A percentile compares a stretch with the other conserved stretches of the same genome.
Conservation (phyloP, 2,329 filamentous ascomycete genomes). For the Furcasterigmium furcatum region DNA sequence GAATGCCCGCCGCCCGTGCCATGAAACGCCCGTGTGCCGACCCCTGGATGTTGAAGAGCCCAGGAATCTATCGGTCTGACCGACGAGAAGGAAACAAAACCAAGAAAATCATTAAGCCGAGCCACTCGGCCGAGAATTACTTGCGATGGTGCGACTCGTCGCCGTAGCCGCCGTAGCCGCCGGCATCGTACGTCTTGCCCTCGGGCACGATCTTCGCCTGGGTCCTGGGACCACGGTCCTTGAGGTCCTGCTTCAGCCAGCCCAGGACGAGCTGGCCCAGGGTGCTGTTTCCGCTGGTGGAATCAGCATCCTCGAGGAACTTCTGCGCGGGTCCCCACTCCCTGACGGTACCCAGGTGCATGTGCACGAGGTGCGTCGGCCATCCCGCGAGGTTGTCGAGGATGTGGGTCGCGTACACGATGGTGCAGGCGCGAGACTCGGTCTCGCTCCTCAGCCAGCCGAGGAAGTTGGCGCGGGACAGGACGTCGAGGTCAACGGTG, state of each 20-base stretch:
- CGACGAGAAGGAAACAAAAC: too few species aligned
- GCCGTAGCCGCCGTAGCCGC: slow-evolving; percentile 53
- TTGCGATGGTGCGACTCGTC: slow-evolving; percentile 42
- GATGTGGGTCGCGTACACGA: slow-evolving; percentile 97
- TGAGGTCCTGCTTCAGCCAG: slow-evolving; percentile 82
- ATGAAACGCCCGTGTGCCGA: slow-evolving; percentile 1
- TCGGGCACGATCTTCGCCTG: slow-evolving; percentile 52
- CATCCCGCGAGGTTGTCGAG: slow-evolving; percentile 91
- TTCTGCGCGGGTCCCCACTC: slow-evolving; percentile 75
- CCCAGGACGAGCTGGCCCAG: slow-evolving; percentile 83
- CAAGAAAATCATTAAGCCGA: too few species aligned
- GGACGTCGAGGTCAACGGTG: slow-evolving; percentile 90
- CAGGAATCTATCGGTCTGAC: slow-evolving; percentile 7
- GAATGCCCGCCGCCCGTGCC: slow-evolving; percentile 1
- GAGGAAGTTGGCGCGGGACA: slow-evolving; percentile 81
- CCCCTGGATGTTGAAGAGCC: too few species aligned
- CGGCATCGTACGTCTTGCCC: slow-evolving; percentile 59
- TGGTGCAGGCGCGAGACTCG: slow-evolving; percentile 75
- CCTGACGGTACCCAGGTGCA: slow-evolving; percentile 85
- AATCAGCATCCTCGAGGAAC: slow-evolving; percentile 56
- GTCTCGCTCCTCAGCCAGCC: slow-evolving; percentile 85
- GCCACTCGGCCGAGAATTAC: slow-evolving; percentile 9
- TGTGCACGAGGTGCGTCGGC: slow-evolving; percentile 94
- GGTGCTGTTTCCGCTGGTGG: slow-evolving; percentile 67
- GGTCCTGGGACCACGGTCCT: slow-evolving; percentile 73